Percentiles rank a stretch among this genome's conserved stretches.
These are phyloP conservation scores for Dioscorea alata DNA, from an alignment of 106 monocot species.

Conservation along the genomic window DNA sequence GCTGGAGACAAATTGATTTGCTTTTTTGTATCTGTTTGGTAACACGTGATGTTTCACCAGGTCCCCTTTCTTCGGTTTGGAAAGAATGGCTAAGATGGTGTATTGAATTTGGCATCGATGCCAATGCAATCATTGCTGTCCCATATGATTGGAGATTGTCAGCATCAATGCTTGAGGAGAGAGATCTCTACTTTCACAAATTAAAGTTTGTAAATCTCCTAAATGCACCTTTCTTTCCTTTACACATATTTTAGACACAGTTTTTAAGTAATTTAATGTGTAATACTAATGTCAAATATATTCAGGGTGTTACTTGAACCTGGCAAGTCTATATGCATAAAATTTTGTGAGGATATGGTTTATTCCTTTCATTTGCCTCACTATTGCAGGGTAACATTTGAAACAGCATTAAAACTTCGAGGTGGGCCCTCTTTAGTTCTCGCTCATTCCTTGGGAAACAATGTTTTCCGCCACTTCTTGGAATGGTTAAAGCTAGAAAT, in stretches of 20 bases:
- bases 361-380: not conserved
- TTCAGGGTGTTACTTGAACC: not conserved
- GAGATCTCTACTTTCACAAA: constrained; percentile 98
- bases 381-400: constrained; percentile 80
- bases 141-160: constrained; percentile 97
- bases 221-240: not conserved
- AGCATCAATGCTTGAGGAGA: constrained; percentile 83
- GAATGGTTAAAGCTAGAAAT: constrained; percentile 99
- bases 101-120: constrained; percentile 97
- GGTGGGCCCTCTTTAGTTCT: constrained; percentile 92
- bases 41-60: constrained; percentile 23
- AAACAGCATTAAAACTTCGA: constrained; percentile 82
- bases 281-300: too few species aligned
- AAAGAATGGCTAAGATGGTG: constrained; percentile 99
- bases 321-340: too few species aligned
- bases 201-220: constrained; percentile 59
- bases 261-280: too few species aligned
- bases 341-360: not conserved
- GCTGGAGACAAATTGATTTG: not conserved
- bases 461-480: constrained; percentile 96
- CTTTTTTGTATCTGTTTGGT: constrained; percentile 1
- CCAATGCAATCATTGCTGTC: constrained; percentile 94
- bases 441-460: constrained; percentile 97
- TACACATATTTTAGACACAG: not conserved
- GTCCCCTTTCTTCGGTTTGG: constrained; percentile 99